These are phyloP conservation scores for Globisporangium ultimum DNA, from an alignment of 352 stramenopile species.

Conservation along the genomic window DNA sequence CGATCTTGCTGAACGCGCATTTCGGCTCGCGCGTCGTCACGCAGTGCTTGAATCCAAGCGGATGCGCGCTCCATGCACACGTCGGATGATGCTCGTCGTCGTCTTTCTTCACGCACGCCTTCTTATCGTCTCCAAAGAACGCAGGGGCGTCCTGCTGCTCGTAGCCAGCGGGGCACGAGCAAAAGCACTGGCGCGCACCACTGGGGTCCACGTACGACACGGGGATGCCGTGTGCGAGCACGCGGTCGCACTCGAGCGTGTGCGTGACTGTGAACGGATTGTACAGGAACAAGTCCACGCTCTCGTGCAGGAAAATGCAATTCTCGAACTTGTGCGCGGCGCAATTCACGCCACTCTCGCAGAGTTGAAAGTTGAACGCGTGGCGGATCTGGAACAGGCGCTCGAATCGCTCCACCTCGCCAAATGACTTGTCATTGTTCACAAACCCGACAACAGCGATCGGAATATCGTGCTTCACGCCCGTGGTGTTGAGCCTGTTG, in stretches of 20 bases:
- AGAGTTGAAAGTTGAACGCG: slow-evolving; percentile 18
- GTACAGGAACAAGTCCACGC: slow-evolving; percentile 54
- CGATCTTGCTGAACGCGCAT: slow-evolving; percentile 20
- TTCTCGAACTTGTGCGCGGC: slow-evolving; percentile 26
- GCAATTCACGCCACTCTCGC: slow-evolving; percentile 15
- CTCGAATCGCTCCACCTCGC: slow-evolving; percentile 18
- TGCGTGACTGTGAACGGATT: slow-evolving; percentile 51
- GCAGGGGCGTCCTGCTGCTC: slow-evolving; percentile 15
- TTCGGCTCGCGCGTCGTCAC: slow-evolving; percentile 10
- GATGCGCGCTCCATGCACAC: slow-evolving; percentile 42
- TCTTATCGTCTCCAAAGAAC: slow-evolving; percentile 8
- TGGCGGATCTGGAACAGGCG: slow-evolving; percentile 10
- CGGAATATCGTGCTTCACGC: background rate
- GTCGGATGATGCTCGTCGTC: slow-evolving; percentile 15
- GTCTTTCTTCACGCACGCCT: slow-evolving; percentile 25
- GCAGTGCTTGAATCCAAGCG: slow-evolving; percentile 35
- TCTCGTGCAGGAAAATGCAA: slow-evolving; percentile 31
- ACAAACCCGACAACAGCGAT: slow-evolving; percentile 19
- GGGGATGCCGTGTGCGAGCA: slow-evolving; percentile 34
- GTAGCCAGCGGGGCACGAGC: slow-evolving; percentile 40
- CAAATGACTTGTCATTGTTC: slow-evolving; percentile 16
- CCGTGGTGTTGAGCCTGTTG: background rate
- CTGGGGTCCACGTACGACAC: slow-evolving; percentile 39
- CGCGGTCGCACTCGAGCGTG: slow-evolving; percentile 26
- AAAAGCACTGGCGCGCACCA: slow-evolving; percentile 46